phyloP scores from a whole-genome alignment of 2,329 filamentous ascomycete genomes.

The Fusarium verrucosum region DNA sequence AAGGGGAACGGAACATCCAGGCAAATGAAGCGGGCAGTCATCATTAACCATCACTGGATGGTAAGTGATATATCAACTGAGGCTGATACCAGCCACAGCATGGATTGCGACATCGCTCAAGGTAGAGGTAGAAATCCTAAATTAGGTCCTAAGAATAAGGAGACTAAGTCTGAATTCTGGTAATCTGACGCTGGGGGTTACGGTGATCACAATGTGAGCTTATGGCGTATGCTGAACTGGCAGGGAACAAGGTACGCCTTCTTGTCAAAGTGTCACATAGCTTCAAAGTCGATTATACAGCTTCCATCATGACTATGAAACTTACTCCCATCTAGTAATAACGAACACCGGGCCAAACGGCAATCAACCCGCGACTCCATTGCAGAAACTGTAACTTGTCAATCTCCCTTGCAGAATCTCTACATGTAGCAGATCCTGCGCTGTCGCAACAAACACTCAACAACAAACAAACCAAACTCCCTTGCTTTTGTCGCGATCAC shows the following conservation, averaged over 20 bases:
- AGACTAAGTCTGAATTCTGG: neutral
- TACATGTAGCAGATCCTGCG: constrained; percentile 20
- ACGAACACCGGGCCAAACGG: constrained; percentile 10
- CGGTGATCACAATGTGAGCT: constrained; percentile 8
- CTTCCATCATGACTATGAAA: neutral
- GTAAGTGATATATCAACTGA: constrained; percentile 22
- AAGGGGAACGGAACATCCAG: constrained; percentile 10
- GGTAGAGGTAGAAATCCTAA: constrained; percentile 1
- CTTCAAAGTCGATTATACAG: neutral
- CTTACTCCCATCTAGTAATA: constrained; percentile 15
- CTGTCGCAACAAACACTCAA: neutral
- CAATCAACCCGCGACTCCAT: constrained; percentile 5
- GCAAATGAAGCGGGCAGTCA: constrained; percentile 14
- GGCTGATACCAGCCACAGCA: constrained; percentile 19
- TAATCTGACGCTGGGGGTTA: constrained; percentile 8
- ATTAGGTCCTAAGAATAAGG: neutral
- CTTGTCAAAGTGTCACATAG: neutral
- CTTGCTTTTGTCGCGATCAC: constrained; percentile 18
- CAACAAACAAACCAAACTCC: neutral
- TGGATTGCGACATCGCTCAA: constrained; percentile 3
- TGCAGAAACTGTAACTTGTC: constrained; percentile 5
- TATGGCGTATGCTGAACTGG: neutral
- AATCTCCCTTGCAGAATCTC: constrained; percentile 26
- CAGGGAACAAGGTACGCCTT: neutral
- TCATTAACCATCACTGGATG: neutral